Evolutionary conservation across 129 eudicot genomes (phyloP), one percentile per base, ranked within the genome.

Genomic region (Artemisia annua): DNA sequence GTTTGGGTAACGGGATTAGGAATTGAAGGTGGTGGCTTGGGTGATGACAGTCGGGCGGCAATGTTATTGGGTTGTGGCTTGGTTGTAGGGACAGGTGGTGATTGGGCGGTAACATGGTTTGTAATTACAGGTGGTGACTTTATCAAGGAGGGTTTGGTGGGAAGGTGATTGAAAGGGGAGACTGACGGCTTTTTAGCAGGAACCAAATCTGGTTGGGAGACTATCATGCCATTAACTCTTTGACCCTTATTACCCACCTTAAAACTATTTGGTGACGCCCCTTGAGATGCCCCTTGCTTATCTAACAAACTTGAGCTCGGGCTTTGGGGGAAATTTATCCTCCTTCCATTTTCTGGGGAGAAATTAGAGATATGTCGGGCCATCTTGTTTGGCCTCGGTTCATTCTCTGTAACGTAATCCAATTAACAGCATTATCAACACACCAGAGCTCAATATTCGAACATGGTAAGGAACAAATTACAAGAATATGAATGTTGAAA

Each of bases 381-480:
- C 87, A 85, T 63, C 86, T 88, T 88, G 71, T 79, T 81, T 24
- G 87, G 84, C 84, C 86, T 75, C 59, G 72, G 66, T 66, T 79
- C 91, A 68, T 63, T 67, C 64, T 84, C 96, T 89, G 96, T 63
- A 81, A 74, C 44, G 67, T 61, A 72, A 75, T 74, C 69, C 52
- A 79, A 74, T 5, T 39, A 39, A 39, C 46, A 39, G 46, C 46
- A 39, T 39, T 39, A 39, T 39, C 9, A 39, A 39, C 46, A 39
- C 10, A 7, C 46, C 46, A 39, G 46, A 39, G 8, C 46, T 39
- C 10, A 39, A 39, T 39, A 39, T 39, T 39, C 46, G 9, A 39
- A 39, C 46, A 39, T 11, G 63, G 39, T 77, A 79, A 59, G 71
- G 55, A 56, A 60, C 14, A 53, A 74, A 51, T 62, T 63, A 62